These are phyloP conservation scores for Cutaneotrichosporon sp. DNA, from an alignment of 1,284 basidiomycete genomes.

Conservation along the genomic window DNA sequence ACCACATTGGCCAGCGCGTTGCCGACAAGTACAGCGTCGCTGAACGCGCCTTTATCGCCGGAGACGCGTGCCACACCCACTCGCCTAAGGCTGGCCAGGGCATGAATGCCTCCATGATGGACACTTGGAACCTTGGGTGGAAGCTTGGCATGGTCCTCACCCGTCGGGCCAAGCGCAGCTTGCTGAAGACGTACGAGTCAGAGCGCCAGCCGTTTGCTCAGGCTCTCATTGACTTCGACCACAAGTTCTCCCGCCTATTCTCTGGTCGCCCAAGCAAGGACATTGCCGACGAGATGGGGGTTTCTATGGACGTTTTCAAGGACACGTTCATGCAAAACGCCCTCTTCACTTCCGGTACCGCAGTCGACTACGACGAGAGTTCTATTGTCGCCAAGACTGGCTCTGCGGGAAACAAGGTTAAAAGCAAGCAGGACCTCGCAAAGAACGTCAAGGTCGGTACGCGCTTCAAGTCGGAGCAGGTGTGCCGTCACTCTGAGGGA, in stretches of 20 bases:
- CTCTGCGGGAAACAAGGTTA: conserved; percentile 1
- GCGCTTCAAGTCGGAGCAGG: conserved; percentile 15
- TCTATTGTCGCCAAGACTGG: conserved; percentile 11
- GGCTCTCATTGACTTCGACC: conserved; percentile 38
- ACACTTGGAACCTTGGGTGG: conserved; percentile 50
- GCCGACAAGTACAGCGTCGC: conserved; percentile 19
- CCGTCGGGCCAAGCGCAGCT: conserved; percentile 39
- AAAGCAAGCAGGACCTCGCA: conserved; percentile 11
- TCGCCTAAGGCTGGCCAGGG: conserved; percentile 41
- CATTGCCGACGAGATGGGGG: conserved; percentile 18
- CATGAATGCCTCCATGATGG: conserved; percentile 39
- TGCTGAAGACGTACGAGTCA: conserved; percentile 51
- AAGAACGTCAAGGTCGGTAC: conserved; percentile 14
- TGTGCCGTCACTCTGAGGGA: conserved; percentile 17
- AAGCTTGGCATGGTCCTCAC: conserved; percentile 53
- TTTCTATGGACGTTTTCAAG: conserved; percentile 23
- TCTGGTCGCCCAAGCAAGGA: conserved; percentile 21
- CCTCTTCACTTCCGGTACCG: conserved; percentile 20
- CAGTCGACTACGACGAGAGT: conserved; percentile 15
- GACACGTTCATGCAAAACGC: conserved; percentile 15
- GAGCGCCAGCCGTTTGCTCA: conserved; percentile 46
- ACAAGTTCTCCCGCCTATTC: conserved; percentile 35
- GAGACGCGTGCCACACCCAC: conserved; percentile 43
- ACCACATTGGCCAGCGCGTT: conserved; percentile 43
- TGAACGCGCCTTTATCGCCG: conserved; percentile 38